These are phyloP conservation scores for Candida silvicultrix DNA, from an alignment of 805 yeast genomes.

Conservation along the genomic window DNA sequence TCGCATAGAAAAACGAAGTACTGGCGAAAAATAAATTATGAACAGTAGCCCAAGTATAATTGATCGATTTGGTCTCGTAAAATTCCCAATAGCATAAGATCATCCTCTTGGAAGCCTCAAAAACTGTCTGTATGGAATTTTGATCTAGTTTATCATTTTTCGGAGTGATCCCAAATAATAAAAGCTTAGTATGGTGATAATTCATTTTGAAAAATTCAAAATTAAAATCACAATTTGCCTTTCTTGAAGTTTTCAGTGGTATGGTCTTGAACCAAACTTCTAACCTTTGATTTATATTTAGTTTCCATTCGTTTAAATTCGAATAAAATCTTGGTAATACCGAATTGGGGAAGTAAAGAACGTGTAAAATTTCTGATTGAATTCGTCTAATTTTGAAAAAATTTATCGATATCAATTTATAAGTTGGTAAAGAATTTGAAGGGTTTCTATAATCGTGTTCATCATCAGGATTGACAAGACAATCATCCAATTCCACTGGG, in stretches of 20 bases:
- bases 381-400: slow-evolving; percentile 66
- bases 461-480: slow-evolving; percentile 38
- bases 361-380: slow-evolving; percentile 71
- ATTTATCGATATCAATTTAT: slow-evolving; percentile 60
- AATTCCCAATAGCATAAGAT: slow-evolving; percentile 58
- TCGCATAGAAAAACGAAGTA: slow-evolving; percentile 70
- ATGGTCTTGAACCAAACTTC: slow-evolving; percentile 53
- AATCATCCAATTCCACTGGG: slow-evolving; percentile 73
- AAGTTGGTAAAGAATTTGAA: slow-evolving; percentile 43
- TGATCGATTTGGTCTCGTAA: slow-evolving; percentile 50
- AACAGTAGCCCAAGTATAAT: slow-evolving; percentile 91
- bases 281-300: slow-evolving; percentile 41
- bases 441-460: slow-evolving; percentile 33
- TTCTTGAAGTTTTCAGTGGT: slow-evolving; percentile 48
- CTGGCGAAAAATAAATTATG: slow-evolving; percentile 89
- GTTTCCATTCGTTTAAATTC: slow-evolving; percentile 57
- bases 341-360: slow-evolving; percentile 59
- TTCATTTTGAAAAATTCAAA: slow-evolving; percentile 65
- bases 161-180: slow-evolving; percentile 76
- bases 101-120: slow-evolving; percentile 60
- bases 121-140: slow-evolving; percentile 49
- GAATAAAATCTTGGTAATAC: slow-evolving; percentile 62
- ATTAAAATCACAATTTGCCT: slow-evolving; percentile 73
- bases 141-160: slow-evolving; percentile 47
- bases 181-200: slow-evolving; percentile 66